Evolutionary conservation across 2,329 filamentous ascomycete genomes (phyloP).

Genomic region (Aspergillus persii): DNA sequence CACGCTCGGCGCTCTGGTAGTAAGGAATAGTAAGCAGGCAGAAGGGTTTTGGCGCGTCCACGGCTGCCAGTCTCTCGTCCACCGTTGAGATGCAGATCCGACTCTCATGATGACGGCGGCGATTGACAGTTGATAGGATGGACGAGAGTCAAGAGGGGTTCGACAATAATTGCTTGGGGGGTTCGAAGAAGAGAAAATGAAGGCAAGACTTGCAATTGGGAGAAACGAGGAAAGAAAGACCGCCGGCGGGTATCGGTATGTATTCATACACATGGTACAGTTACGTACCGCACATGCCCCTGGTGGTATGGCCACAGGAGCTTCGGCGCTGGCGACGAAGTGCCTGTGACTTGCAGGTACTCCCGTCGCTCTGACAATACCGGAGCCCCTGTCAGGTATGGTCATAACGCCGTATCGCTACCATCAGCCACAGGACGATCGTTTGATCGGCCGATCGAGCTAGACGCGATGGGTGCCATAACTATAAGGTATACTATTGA

Average conservation of each 20-base stretch:
- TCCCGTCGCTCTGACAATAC: background rate
- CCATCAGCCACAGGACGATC: background rate
- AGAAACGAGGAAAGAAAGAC: background rate
- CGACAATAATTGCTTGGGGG: background rate
- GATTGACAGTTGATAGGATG: background rate
- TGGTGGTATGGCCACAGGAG: background rate
- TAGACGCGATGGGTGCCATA: too few relatives aligned
- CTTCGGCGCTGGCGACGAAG: background rate
- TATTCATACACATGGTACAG: background rate
- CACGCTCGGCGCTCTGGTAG: slow-evolving; percentile 11
- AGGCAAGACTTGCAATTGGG: background rate
- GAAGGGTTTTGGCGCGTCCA: slow-evolving; percentile 9
- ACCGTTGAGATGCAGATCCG: background rate
- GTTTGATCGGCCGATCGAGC: background rate
- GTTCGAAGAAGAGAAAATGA: background rate
- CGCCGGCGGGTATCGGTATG: background rate
- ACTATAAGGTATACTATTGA: too few relatives aligned
- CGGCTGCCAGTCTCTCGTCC: background rate
- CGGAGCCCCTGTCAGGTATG: background rate
- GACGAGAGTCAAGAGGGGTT: background rate
- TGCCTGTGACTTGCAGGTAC: background rate
- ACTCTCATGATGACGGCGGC: background rate
- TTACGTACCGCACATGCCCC: background rate
- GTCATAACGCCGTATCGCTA: background rate
- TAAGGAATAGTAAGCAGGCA: slow-evolving; percentile 12